Conservation (phyloP, 164 flowering plant genomes). For the Piper longum region DNA sequence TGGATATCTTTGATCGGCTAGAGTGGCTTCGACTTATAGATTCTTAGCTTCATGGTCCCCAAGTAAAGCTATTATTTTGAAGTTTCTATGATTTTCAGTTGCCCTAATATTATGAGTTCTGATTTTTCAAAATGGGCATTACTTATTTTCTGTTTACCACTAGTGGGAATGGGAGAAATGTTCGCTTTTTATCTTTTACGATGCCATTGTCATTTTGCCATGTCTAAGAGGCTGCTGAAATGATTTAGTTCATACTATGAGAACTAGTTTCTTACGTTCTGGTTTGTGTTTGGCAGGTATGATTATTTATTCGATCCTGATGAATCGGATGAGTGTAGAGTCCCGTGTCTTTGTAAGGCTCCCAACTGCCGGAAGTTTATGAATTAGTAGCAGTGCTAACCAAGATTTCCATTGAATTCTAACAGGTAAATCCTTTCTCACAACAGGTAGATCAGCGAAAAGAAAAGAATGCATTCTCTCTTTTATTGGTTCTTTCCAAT, state of each 20-base stretch:
- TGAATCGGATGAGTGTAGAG: slow-evolving; percentile 63
- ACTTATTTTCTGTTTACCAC: no score
- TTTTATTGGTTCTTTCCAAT: not conserved
- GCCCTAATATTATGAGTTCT: no score
- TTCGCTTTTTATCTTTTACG: not conserved
- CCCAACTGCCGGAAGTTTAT: slow-evolving; percentile 77
- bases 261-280: not conserved
- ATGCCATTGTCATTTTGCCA: not conserved
- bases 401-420: slow-evolving; percentile 7
- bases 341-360: slow-evolving; percentile 81
- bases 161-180: not conserved
- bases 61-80: no score
- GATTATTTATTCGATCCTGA: slow-evolving; percentile 90
- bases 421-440: not conserved
- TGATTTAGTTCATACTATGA: not conserved
- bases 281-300: slow-evolving; percentile 37
- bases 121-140: not conserved
- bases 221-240: not conserved
- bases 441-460: not conserved
- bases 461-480: not conserved
- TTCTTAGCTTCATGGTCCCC: no score
- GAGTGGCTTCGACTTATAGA: no score
- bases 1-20: no score
- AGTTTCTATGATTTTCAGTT: not conserved
- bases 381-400: slow-evolving; percentile 36